A percentile compares a stretch with the other conserved stretches of the same genome.
Conservation (phyloP, 2,329 filamentous ascomycete species). For the Stachybotrys echinatus region DNA sequence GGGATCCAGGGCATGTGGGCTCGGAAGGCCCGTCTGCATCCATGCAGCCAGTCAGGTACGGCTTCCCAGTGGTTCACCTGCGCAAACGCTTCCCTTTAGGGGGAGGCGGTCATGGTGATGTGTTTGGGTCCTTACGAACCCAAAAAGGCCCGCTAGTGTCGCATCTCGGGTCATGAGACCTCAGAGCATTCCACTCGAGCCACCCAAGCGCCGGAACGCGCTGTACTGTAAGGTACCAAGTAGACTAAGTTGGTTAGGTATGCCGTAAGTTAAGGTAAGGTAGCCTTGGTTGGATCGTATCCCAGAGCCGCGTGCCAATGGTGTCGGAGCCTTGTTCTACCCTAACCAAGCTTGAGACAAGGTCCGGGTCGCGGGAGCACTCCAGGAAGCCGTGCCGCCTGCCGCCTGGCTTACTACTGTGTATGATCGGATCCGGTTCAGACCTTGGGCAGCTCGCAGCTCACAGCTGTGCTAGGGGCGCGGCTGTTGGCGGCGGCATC, state of each 20-base stretch:
- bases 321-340: not conserved
- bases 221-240: not conserved
- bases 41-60: not conserved
- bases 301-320: not conserved
- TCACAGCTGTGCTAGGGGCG: too few relatives aligned
- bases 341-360: not conserved
- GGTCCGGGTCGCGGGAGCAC: not conserved
- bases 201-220: not conserved
- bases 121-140: not conserved
- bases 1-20: not conserved
- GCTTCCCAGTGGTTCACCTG: not conserved
- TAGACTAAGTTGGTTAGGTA: too few relatives aligned
- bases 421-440: not conserved
- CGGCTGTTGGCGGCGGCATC: too few relatives aligned
- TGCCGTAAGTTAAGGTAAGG: not conserved
- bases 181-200: not conserved
- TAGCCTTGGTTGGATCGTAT: not conserved
- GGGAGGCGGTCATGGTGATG: not conserved
- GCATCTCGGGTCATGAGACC: not conserved
- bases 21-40: not conserved
- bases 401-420: not conserved
- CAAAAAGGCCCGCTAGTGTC: not conserved
- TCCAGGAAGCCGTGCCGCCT: not conserved
- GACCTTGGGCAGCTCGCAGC: too few relatives aligned
- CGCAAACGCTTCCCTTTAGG: not conserved